These are phyloP conservation scores for Trichoderma reesei DNA, from an alignment of 495 filamentous ascomycete species.

Conservation along the genomic window DNA sequence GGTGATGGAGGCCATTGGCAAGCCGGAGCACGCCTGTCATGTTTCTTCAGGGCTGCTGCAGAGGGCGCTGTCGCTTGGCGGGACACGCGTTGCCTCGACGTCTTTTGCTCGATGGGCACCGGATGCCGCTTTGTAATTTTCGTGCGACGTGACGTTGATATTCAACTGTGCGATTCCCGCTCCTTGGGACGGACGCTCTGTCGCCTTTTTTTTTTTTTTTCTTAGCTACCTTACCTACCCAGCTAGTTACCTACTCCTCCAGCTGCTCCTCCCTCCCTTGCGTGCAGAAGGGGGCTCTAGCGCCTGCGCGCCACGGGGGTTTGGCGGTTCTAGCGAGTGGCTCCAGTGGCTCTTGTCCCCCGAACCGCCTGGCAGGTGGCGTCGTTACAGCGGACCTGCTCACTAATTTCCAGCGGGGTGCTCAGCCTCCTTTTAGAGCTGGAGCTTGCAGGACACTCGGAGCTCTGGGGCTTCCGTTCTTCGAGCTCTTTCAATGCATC, in stretches of 20 bases:
- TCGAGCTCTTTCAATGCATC: not conserved
- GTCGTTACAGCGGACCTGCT: not conserved
- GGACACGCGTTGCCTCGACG: constrained; percentile 6
- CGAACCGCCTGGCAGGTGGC: not conserved
- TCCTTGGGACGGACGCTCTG: no score
- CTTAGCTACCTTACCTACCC: not conserved
- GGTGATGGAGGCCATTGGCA: constrained; percentile 26
- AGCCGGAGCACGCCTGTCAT: not conserved
- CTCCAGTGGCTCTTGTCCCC: not conserved
- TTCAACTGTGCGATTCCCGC: not conserved
- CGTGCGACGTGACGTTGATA: constrained; percentile 8
- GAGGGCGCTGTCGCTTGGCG: constrained; percentile 2
- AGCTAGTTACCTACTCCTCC: no score
- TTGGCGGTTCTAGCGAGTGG: not conserved
- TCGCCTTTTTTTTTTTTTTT: not conserved
- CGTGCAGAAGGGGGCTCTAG: constrained; percentile 3
- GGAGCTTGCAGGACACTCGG: not conserved
- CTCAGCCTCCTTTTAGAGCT: not conserved
- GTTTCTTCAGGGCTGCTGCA: constrained; percentile 1
- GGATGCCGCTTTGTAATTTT: constrained; percentile 5
- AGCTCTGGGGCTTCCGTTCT: not conserved
- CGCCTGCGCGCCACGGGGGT: constrained; percentile 1
- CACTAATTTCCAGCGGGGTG: not conserved
- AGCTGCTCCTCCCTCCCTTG: no score
- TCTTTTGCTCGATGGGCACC: not conserved